phyloP scores from a whole-genome alignment of 2,329 filamentous ascomycete genomes.

The Scedosporium minutisporum region DNA sequence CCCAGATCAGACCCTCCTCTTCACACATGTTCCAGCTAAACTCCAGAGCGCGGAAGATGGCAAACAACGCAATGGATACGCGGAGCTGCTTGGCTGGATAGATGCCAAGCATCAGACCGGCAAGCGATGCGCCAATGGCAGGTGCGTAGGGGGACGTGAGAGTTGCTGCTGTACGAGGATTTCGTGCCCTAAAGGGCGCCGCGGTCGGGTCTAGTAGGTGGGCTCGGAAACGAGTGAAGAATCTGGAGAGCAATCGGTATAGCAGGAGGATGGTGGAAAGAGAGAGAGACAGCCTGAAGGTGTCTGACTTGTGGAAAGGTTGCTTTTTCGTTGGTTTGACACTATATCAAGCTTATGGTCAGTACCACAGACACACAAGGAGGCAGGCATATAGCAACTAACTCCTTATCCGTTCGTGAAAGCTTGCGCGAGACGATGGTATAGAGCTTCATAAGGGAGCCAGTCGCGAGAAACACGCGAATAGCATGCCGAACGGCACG shows the following conservation, averaged over 20 bases:
- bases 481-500: constrained; percentile 52
- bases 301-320: constrained; percentile 54
- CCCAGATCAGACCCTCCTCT: constrained; percentile 60
- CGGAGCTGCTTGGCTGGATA: constrained; percentile 58
- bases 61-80: constrained; percentile 72
- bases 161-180: constrained; percentile 63
- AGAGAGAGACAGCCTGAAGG: constrained; percentile 69
- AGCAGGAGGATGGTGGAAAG: constrained; percentile 79
- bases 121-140: constrained; percentile 80
- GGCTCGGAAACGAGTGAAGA: constrained; percentile 69
- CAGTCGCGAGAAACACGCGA: constrained; percentile 33
- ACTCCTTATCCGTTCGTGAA: constrained; percentile 32
- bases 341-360: constrained; percentile 10
- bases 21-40: constrained; percentile 79
- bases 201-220: constrained; percentile 75
- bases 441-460: constrained; percentile 53
- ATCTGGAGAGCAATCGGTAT: constrained; percentile 82
- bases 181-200: constrained; percentile 69
- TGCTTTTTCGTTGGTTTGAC: constrained; percentile 31
- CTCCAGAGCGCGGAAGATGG: constrained; percentile 72
- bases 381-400: constrained; percentile 17
- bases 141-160: constrained; percentile 79
- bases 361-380: background rate
- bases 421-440: constrained; percentile 41
- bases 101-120: constrained; percentile 73